Evolutionary conservation across 352 stramenopile species (phyloP).

Genomic region (Pythium phragmitis): DNA sequence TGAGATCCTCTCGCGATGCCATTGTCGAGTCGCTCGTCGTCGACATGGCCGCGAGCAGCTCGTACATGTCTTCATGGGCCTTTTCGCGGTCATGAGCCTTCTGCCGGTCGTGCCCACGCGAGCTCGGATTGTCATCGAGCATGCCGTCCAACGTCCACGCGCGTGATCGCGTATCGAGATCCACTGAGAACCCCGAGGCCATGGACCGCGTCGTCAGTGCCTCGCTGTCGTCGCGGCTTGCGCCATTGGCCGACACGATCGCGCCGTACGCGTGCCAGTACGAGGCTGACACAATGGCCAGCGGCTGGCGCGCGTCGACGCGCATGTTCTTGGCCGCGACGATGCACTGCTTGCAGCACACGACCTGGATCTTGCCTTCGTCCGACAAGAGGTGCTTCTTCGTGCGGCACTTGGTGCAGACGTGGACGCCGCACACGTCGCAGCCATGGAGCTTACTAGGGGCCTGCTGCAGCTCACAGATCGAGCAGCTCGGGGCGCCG

Average conservation of each 20-base stretch:
- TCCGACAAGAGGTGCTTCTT: conserved; percentile 23
- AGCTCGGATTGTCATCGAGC: not conserved
- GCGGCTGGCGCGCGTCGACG: conserved; percentile 16
- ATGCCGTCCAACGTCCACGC: conserved; percentile 2
- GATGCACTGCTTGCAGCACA: conserved; percentile 30
- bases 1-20: conserved; percentile 8
- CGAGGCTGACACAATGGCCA: conserved; percentile 14
- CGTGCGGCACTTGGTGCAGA: conserved; percentile 22
- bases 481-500: conserved; percentile 13
- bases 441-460: conserved; percentile 11
- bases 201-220: not conserved
- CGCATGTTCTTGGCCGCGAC: conserved; percentile 14
- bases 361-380: conserved; percentile 17
- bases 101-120: not conserved
- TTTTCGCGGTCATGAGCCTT: not conserved
- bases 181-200: not conserved
- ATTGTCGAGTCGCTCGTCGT: conserved; percentile 17
- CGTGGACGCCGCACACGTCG: conserved; percentile 11
- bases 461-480: conserved; percentile 14
- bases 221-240: not conserved
- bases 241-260: conserved; percentile 12
- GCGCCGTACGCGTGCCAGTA: conserved; percentile 19
- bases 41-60: conserved; percentile 19
- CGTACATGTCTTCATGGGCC: conserved; percentile 19
- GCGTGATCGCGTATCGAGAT: not conserved